Evolutionary conservation across 179 eudicot genomes (phyloP).

Genomic region (Carnegiea gigantea): DNA sequence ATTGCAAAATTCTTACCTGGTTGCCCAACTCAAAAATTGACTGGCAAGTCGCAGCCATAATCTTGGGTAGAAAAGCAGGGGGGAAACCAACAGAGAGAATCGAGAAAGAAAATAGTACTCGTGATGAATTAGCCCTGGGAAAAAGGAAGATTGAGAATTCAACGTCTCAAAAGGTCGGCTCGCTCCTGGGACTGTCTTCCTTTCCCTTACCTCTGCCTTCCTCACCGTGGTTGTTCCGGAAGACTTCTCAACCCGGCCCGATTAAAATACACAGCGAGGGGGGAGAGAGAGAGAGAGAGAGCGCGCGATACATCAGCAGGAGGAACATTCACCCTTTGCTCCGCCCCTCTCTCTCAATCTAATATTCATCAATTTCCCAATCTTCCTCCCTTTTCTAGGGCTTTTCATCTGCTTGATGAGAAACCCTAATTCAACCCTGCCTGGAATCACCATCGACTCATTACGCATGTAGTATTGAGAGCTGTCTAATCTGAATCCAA

Average conservation of each 20-base stretch:
- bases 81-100: background rate
- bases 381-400: background rate
- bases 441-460: background rate
- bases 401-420: conserved; percentile 5
- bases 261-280: background rate
- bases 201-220: background rate
- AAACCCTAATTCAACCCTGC: conserved; percentile 10
- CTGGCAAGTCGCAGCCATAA: no score
- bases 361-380: background rate
- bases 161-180: conserved; percentile 2
- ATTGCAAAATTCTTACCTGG: no score
- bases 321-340: background rate
- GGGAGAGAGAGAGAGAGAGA: conserved; percentile 15
- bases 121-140: no score
- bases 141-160: background rate
- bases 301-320: background rate
- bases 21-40: background rate
- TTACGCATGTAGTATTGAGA: background rate
- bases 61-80: no score
- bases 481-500: background rate
- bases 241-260: background rate
- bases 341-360: background rate
- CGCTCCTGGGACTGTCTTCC: conserved; percentile 1
- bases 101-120: no score
- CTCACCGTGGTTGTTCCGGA: background rate